A percentile compares a stretch with the other conserved stretches of the same genome.
These are phyloP conservation scores for Tetracladium setigerum DNA, from an alignment of 495 filamentous ascomycete species.

Conservation along the genomic window DNA sequence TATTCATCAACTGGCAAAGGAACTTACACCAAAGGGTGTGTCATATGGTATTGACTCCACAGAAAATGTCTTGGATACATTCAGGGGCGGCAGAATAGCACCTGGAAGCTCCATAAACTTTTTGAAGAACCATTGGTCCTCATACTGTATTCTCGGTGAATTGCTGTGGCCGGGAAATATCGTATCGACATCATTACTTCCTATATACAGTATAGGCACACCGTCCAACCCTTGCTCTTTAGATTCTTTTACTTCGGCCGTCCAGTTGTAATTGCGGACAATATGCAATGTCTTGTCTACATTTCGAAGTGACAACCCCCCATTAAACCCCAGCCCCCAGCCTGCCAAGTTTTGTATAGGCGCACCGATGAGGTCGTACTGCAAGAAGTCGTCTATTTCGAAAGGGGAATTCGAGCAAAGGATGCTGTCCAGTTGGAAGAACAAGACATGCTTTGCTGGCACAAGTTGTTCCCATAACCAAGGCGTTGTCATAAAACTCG, in stretches of 20 bases:
- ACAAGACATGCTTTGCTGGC: slow-evolving; percentile 7
- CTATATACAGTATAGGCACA: too few species aligned
- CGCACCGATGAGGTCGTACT: slow-evolving; percentile 14
- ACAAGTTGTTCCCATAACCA: slow-evolving; percentile 15
- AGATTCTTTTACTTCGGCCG: background rate
- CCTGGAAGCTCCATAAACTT: slow-evolving; percentile 4
- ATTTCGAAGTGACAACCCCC: slow-evolving; percentile 13
- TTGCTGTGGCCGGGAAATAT: background rate
- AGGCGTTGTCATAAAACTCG: background rate
- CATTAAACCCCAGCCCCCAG: slow-evolving; percentile 5
- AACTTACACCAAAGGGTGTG: too few species aligned
- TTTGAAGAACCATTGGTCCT: slow-evolving; percentile 10
- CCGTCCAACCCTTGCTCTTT: background rate
- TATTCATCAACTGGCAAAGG: too few species aligned
- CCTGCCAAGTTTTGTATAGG: background rate
- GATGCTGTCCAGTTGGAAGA: slow-evolving; percentile 13
- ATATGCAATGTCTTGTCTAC: slow-evolving; percentile 7
- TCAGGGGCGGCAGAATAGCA: too few species aligned
- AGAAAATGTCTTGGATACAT: too few species aligned
- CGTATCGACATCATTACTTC: too few species aligned
- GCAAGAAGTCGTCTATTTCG: slow-evolving; percentile 9
- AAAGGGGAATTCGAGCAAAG: slow-evolving; percentile 5
- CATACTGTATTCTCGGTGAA: background rate
- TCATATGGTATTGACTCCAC: too few species aligned
- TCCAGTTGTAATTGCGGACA: slow-evolving; percentile 2